A percentile compares a stretch with the other conserved stretches of the same genome.
phyloP scores from a whole-genome alignment of 73 alveolate genomes.

The Symbiodinium natans region DNA sequence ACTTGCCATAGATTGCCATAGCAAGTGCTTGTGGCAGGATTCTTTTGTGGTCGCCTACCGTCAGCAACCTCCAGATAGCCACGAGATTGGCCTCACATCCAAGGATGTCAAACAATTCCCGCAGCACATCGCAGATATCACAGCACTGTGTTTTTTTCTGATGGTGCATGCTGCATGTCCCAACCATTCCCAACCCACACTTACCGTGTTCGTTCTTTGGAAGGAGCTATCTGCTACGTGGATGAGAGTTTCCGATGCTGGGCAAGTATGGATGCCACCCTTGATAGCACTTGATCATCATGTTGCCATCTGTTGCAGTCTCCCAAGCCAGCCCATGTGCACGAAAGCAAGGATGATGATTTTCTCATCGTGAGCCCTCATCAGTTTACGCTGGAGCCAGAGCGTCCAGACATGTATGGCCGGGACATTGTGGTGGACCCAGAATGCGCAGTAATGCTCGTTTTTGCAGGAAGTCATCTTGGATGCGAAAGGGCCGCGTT shows the following conservation, averaged over 20 bases:
- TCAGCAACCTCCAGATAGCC: slow-evolving; percentile 26
- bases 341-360: slow-evolving; percentile 15
- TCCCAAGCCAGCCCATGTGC: background rate
- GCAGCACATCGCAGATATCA: no score
- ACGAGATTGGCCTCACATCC: slow-evolving; percentile 26
- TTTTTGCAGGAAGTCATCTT: no score
- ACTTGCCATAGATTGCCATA: no score
- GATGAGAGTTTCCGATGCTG: slow-evolving; percentile 56
- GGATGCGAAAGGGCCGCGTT: no score
- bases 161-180: no score
- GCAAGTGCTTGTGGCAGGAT: background rate
- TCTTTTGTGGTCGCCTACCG: slow-evolving; percentile 77
- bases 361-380: slow-evolving; percentile 31
- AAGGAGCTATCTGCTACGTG: slow-evolving; percentile 73
- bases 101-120: no score
- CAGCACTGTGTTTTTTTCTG: no score
- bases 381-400: slow-evolving; percentile 22
- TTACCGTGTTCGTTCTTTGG: background rate
- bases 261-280: no score
- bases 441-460: background rate
- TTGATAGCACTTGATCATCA: no score
- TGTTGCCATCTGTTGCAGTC: background rate
- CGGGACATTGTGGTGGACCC: slow-evolving; percentile 25
- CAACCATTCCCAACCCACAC: no score
- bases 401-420: slow-evolving; percentile 28